Percentiles rank a stretch among this genome's conserved stretches.
phyloP scores from a whole-genome alignment of 148 eudicot genomes.

The Rhododendron griersonianum region DNA sequence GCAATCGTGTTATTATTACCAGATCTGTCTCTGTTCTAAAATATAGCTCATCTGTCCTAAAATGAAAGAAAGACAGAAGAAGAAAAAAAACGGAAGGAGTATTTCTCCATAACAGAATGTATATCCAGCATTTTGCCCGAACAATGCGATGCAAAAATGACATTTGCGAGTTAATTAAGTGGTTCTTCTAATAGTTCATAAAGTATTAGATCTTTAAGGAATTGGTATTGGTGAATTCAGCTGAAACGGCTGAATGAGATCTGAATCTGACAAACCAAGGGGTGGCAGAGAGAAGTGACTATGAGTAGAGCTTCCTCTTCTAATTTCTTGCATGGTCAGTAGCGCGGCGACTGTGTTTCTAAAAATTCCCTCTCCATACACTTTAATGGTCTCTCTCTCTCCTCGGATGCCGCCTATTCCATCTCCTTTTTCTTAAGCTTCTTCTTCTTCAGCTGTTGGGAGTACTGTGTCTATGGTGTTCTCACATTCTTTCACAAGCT shows the following conservation, averaged over 20 bases:
- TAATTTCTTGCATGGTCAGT: constrained; percentile 58
- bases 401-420: not conserved
- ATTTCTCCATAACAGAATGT: not conserved
- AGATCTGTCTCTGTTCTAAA: not conserved
- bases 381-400: constrained; percentile 14
- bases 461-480: constrained; percentile 46
- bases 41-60: not conserved
- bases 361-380: constrained; percentile 57
- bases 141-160: not conserved
- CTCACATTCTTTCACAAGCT: constrained; percentile 63
- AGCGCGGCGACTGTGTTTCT: constrained; percentile 75
- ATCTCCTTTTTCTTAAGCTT: not conserved
- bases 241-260: constrained; percentile 33
- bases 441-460: constrained; percentile 18
- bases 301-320: constrained; percentile 65
- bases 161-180: not conserved
- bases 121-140: not conserved
- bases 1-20: not conserved
- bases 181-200: not conserved
- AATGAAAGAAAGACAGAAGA: not conserved
- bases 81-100: not conserved
- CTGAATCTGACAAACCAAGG: constrained; percentile 41
- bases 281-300: constrained; percentile 63
- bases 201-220: constrained; percentile 6
- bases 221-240: constrained; percentile 35